Base-by-base conservation (phyloP, 345 rosid species). In the Gossypium mustelinum region DNA sequence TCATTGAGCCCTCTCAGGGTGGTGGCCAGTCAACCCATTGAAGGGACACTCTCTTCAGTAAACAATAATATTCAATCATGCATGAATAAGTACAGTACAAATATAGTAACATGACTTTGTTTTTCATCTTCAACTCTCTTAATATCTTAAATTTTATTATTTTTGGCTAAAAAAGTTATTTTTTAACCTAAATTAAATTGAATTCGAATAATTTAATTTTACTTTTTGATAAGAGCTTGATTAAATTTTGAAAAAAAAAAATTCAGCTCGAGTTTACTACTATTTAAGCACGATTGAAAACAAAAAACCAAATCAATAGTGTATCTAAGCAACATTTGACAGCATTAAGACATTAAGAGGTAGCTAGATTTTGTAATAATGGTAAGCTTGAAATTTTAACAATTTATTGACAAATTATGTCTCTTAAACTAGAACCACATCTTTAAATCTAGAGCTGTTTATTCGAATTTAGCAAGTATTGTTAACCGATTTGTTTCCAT, bases 51-150 rank as follows among this genome's bases (percentile, higher is more conserved):
- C 72, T 74, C 82, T 73, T 5, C 41, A 34, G 41, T 34, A 75
- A 62, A 43, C 75, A 29, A 69, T 81, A 79, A 72, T 76, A 82
- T 80, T 74, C 82, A 82, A 83, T 78, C 88, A 81, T 84, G 87
- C 84, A 81, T 73, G 83, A 81, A 84, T 44, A 25, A 69, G 73
- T 75, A 82, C 86, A 82, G 86, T 80, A 72, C 72, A 72, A 16
- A 73, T 77, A 48, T 68, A 58, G 81, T 73, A 82, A 78, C 79
- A 81, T 72, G 86, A 74, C 80, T 72, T 44, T 8, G 48, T 78
- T 65, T 76, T 81, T 58, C 63, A 22, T 58, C 73, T 68, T 76
- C 51, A 24, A 58, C 79, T 59, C 78, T 65, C 64, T 51, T n/a
- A 47, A 64, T 56, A 70, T 81, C 82, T 73, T 5, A 34, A 34